Percentiles rank a stretch among this genome's conserved stretches.
phyloP scores from a whole-genome alignment of 495 filamentous ascomycete genomes.

The Acidiella bohemica region DNA sequence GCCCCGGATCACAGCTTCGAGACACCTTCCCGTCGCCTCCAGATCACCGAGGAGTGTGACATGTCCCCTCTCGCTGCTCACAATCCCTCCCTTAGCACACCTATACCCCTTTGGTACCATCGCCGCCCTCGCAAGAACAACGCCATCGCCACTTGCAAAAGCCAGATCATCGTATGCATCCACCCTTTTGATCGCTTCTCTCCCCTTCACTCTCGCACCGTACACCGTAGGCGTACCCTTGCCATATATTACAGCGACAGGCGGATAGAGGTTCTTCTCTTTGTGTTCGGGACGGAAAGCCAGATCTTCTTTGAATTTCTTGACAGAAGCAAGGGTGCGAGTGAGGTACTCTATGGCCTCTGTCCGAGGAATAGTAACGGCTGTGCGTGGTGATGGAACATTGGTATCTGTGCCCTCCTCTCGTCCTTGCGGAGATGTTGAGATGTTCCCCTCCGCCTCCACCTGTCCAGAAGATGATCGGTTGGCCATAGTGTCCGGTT shows the following conservation, averaged over 20 bases:
- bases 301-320: slow-evolving; percentile 62
- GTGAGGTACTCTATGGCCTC: slow-evolving; percentile 57
- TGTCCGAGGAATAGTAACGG: slow-evolving; percentile 34
- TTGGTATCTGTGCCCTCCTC: slow-evolving; percentile 27
- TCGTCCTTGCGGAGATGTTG: slow-evolving; percentile 4
- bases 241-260: slow-evolving; percentile 72
- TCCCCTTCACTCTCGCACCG: slow-evolving; percentile 54
- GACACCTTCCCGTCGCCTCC: slow-evolving; percentile 61
- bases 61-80: slow-evolving; percentile 74
- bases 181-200: slow-evolving; percentile 53
- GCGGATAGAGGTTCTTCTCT: slow-evolving; percentile 60
- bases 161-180: slow-evolving; percentile 81
- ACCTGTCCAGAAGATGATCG: no score
- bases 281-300: slow-evolving; percentile 45
- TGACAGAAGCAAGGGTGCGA: slow-evolving; percentile 58
- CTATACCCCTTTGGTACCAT: slow-evolving; percentile 77
- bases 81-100: slow-evolving; percentile 52
- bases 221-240: slow-evolving; percentile 77
- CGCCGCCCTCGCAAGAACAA: slow-evolving; percentile 70
- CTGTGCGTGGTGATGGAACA: slow-evolving; percentile 31
- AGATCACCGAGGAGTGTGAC: slow-evolving; percentile 76
- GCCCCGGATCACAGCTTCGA: slow-evolving; percentile 51
- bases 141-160: slow-evolving; percentile 80
- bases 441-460: slow-evolving; percentile 5
- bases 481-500: slow-evolving; percentile 25